Evolutionary conservation across 2,329 filamentous ascomycete genomes (phyloP), one percentile per base, ranked within the genome.

Genomic region (Clarireedia paspali): DNA sequence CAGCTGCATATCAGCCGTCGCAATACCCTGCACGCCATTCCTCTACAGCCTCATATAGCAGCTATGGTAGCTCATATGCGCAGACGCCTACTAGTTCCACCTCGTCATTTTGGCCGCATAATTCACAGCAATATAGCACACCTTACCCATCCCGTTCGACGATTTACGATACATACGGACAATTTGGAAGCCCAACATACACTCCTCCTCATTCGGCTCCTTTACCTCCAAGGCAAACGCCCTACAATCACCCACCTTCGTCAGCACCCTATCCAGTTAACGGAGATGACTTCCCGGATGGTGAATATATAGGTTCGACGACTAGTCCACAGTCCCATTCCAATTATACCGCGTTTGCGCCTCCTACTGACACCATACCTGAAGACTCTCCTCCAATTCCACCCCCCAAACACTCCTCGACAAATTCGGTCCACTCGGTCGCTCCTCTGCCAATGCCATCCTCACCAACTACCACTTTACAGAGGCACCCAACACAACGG

Each of bases 1-100:
- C 89, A 1, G 72, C 73, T 36, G 67, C 69, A 42, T 70, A 74
- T 26, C 74, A 76, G 47, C 65, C 62, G 49, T 53, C 73, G 24
- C 66, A 82, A 10, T 74, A 76, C 57, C 74, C 81, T 51, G 79
- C 83, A 57, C 81, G 82, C 1, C 84, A 82, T 30, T 40, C 52
- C 26, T 64, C 15, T 78, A 83, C 67, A 76, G 82, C 55, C 70
- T 84, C 47, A 78, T 81, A 72, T 77, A 47, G 80, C 75, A 46
- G 72, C 74, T 64, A 64, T 49, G 63, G 60, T 48, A 45, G 36
- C 6, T 47, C 56, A 50, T 55, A 58, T 56, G 53, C 60, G 73
- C 47, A 75, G 39, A 68, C 71, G 3, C 75, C 78, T 56, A 72
- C 75, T 44, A 67, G 67, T 2, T 69, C 71, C 39, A 77, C 75